These are phyloP conservation scores for Mycena polygramma DNA, from an alignment of 768 basidiomycete species.

Conservation along the genomic window DNA sequence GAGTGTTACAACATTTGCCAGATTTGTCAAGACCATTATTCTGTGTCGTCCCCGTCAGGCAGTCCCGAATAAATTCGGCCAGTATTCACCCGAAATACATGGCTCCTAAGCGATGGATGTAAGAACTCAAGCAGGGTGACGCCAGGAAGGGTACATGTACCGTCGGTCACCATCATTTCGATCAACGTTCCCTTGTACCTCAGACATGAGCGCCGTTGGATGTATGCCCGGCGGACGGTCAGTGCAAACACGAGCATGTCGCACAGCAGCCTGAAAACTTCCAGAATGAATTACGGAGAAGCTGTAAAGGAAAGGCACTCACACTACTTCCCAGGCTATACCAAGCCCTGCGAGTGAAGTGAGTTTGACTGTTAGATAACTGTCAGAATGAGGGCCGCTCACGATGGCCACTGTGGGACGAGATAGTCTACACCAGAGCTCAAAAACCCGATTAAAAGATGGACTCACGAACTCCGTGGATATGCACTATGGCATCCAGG, in stretches of 20 bases:
- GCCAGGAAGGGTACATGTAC: not conserved
- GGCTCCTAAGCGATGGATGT: constrained; percentile 4
- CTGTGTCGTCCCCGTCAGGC: not conserved
- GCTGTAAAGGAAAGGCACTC: not conserved
- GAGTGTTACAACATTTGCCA: constrained; percentile 24
- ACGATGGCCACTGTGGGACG: not conserved
- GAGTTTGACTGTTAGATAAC: not conserved
- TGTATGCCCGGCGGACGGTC: constrained; percentile 24
- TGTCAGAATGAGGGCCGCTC: not conserved
- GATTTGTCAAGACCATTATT: constrained; percentile 16
- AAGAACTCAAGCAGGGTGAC: not conserved
- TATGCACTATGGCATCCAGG: constrained; percentile 24
- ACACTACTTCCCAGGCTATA: constrained; percentile 29
- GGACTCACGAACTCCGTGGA: constrained; percentile 17
- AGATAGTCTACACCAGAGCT: no score
- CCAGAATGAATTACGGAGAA: not conserved
- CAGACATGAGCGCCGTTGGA: not conserved
- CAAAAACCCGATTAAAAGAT: not conserved
- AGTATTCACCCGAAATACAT: constrained; percentile 29
- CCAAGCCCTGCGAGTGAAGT: constrained; percentile 15
- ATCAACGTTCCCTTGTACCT: constrained; percentile 12
- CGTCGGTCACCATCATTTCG: constrained; percentile 21
- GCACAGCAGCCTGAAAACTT: constrained; percentile 15
- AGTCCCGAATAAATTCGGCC: not conserved
- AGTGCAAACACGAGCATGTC: constrained; percentile 24